These are phyloP conservation scores for Pseudozyma sp. DNA, from an alignment of 1,284 basidiomycete genomes.

Conservation along the genomic window DNA sequence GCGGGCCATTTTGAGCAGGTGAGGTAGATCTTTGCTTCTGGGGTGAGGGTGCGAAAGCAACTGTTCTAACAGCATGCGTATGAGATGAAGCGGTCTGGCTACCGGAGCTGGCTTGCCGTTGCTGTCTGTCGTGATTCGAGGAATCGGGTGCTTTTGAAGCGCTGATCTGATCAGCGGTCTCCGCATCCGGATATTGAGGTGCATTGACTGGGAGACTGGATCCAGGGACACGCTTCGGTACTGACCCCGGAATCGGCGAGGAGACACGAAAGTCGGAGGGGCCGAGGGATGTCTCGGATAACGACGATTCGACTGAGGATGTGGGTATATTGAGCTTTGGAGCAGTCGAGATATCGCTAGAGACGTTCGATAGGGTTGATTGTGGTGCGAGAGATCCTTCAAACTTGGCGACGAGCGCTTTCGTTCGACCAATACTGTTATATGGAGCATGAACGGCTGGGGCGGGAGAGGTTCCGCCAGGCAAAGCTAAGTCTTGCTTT, in stretches of 20 bases:
- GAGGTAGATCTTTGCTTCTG: constrained; percentile 48
- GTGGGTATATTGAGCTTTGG: constrained; percentile 16
- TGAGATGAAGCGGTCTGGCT: constrained; percentile 16
- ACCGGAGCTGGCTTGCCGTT: constrained; percentile 18
- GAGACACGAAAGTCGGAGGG: constrained; percentile 1
- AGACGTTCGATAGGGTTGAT: background rate
- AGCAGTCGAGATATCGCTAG: constrained; percentile 1
- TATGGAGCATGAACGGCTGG: constrained; percentile 7
- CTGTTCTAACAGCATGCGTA: constrained; percentile 33
- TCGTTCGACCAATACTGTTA: constrained; percentile 29
- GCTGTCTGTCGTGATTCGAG: background rate
- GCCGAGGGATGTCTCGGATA: background rate
- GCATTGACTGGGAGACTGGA: constrained; percentile 24
- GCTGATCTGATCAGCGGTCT: background rate
- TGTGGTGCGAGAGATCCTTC: constrained; percentile 19
- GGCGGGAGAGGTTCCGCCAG: constrained; percentile 3
- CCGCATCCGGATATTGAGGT: background rate
- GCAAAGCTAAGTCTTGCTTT: constrained; percentile 11
- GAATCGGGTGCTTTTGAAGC: background rate
- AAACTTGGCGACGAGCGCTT: constrained; percentile 50
- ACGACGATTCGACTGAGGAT: background rate
- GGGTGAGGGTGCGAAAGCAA: constrained; percentile 63
- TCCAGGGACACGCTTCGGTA: constrained; percentile 34
- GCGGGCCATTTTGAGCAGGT: constrained; percentile 14
- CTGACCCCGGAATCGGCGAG: constrained; percentile 2